A percentile compares a stretch with the other conserved stretches of the same genome.
phyloP scores from a whole-genome alignment of 2,329 filamentous ascomycete genomes.

The Fusarium chuoi region DNA sequence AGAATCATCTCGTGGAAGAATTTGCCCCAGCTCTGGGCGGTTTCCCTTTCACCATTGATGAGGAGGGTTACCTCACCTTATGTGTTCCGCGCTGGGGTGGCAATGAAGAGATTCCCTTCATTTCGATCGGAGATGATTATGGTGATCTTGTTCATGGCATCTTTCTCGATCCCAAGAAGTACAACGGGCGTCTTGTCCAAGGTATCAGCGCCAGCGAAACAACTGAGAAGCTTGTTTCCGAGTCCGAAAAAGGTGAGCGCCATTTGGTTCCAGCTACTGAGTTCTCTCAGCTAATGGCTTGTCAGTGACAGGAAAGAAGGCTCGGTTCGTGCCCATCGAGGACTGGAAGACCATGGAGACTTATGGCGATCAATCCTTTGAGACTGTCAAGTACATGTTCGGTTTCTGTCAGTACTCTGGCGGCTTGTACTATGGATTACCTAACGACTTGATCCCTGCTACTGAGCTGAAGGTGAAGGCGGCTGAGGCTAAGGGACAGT shows the following conservation, averaged over 20 bases:
- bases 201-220: slow-evolving; percentile 50
- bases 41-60: slow-evolving; percentile 51
- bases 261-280: neutral
- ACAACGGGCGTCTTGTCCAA: slow-evolving; percentile 51
- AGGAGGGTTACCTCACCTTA: slow-evolving; percentile 52
- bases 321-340: slow-evolving; percentile 46
- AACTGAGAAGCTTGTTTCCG: slow-evolving; percentile 44
- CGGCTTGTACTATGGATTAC: slow-evolving; percentile 47
- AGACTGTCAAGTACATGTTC: slow-evolving; percentile 52
- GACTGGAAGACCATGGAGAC: slow-evolving; percentile 49
- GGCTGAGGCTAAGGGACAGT: slow-evolving; percentile 40
- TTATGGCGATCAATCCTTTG: slow-evolving; percentile 46
- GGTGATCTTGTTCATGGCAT: slow-evolving; percentile 59
- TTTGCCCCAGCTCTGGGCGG: slow-evolving; percentile 52
- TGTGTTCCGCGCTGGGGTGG: slow-evolving; percentile 53
- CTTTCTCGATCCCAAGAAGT: slow-evolving; percentile 52
- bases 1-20: slow-evolving; percentile 52
- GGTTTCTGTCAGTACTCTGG: slow-evolving; percentile 50
- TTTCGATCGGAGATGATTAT: slow-evolving; percentile 54
- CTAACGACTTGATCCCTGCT: slow-evolving; percentile 42
- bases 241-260: slow-evolving; percentile 47
- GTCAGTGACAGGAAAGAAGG: slow-evolving; percentile 47
- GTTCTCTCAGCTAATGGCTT: slow-evolving; percentile 3
- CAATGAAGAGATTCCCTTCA: slow-evolving; percentile 49
- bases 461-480: slow-evolving; percentile 45